Conservation (phyloP, 371 early-diverging fungal genomes). For the Catenaria anguillulae region DNA sequence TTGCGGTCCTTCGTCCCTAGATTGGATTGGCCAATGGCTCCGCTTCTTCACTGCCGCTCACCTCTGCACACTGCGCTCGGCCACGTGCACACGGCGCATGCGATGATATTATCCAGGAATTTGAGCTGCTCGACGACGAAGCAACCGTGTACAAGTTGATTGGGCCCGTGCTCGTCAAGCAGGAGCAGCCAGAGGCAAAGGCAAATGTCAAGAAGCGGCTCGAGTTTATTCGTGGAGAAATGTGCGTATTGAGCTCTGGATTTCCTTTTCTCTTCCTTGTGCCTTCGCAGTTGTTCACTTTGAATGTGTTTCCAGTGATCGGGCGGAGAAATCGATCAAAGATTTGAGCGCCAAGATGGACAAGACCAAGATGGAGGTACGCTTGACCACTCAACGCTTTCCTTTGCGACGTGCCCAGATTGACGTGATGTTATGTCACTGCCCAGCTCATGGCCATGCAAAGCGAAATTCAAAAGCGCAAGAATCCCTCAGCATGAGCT, state of each 20-base stretch:
- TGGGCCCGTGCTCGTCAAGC: constrained; percentile 88
- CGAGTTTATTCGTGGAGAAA: constrained; percentile 73
- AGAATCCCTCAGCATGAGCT: neutral
- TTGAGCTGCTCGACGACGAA: constrained; percentile 57
- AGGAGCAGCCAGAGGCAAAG: constrained; percentile 70
- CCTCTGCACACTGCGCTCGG: too few relatives aligned
- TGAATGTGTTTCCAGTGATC: too few relatives aligned
- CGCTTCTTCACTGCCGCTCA: too few relatives aligned
- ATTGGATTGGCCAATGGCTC: too few relatives aligned
- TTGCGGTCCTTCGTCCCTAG: neutral
- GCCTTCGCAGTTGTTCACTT: too few relatives aligned
- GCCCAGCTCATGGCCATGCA: neutral
- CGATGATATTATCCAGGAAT: constrained; percentile 44
- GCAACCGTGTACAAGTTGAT: constrained; percentile 83
- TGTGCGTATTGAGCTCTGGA: constrained; percentile 27
- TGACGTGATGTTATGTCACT: neutral
- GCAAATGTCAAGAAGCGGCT: constrained; percentile 85
- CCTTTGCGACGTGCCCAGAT: neutral
- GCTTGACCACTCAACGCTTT: neutral
- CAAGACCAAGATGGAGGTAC: constrained; percentile 52
- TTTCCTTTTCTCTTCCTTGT: neutral
- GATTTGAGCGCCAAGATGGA: constrained; percentile 64
- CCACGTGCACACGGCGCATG: too few relatives aligned
- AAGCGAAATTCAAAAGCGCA: neutral
- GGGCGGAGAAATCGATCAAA: constrained; percentile 63